Evolutionary conservation across 169 alveolate genomes (phyloP).

Genomic region (Ichthyophthirius multifiliis): DNA sequence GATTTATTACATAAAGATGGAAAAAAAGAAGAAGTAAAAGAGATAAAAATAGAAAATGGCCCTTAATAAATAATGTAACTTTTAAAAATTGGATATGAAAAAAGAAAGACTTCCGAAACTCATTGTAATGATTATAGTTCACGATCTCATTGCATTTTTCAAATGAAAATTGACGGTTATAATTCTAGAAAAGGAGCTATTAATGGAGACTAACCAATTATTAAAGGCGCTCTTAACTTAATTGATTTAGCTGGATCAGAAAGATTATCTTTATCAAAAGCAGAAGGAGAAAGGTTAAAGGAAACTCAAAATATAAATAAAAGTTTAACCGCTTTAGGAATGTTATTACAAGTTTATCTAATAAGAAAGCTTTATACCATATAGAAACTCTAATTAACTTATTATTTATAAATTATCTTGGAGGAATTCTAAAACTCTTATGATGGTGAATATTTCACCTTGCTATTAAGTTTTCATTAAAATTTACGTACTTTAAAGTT

Average conservation of each 20-base stretch:
- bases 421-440: slow-evolving; percentile 88
- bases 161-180: slow-evolving; percentile 65
- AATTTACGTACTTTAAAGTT: too few relatives aligned
- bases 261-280: slow-evolving; percentile 78
- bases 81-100: slow-evolving; percentile 69
- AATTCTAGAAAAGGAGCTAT: background rate
- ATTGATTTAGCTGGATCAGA: slow-evolving; percentile 70
- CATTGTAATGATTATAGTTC: slow-evolving; percentile 77
- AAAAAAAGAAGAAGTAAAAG: slow-evolving; percentile 51
- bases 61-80: slow-evolving; percentile 61
- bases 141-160: slow-evolving; percentile 85
- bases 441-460: slow-evolving; percentile 86
- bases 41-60: slow-evolving; percentile 47
- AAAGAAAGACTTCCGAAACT: slow-evolving; percentile 82
- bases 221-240: background rate
- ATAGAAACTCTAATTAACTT: slow-evolving; percentile 88
- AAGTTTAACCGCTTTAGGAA: slow-evolving; percentile 81
- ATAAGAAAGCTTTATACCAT: slow-evolving; percentile 81
- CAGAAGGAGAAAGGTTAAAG: slow-evolving; percentile 85
- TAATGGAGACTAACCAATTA: background rate
- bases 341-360: slow-evolving; percentile 80
- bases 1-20: slow-evolving; percentile 65
- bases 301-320: slow-evolving; percentile 86
- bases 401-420: slow-evolving; percentile 76
- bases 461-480: too few relatives aligned